Conservation (phyloP, 139 green algal species). For the Ettlia oleoabundans region DNA sequence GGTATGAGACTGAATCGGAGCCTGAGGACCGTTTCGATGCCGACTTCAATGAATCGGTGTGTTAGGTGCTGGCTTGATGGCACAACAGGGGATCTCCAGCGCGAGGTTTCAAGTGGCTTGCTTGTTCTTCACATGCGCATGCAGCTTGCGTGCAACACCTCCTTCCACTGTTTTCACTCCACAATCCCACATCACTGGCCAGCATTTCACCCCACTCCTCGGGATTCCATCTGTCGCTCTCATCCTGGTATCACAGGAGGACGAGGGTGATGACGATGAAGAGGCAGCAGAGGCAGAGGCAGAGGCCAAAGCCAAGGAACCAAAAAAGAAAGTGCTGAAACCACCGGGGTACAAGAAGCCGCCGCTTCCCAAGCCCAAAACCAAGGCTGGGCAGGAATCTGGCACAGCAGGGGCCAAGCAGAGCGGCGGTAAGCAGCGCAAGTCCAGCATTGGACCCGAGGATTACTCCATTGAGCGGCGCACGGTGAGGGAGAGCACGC, state of each 20-base stretch:
- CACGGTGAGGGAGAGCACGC: constrained; percentile 61
- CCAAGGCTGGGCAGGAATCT: neutral
- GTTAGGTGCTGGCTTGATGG: no score
- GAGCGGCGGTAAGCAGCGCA: neutral
- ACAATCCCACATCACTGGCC: no score
- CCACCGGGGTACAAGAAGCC: constrained; percentile 46
- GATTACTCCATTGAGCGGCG: constrained; percentile 19
- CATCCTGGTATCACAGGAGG: no score
- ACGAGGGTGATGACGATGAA: constrained; percentile 46
- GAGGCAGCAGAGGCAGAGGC: constrained; percentile 21
- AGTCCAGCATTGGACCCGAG: neutral
- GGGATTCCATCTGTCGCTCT: no score
- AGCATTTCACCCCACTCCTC: no score
- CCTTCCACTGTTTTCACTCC: no score
- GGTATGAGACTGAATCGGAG: constrained; percentile 72
- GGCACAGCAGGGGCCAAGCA: neutral
- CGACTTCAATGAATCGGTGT: constrained; percentile 81
- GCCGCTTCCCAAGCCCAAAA: constrained; percentile 18
- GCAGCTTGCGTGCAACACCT: no score
- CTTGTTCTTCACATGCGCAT: no score
- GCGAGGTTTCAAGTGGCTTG: no score
- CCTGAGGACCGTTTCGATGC: constrained; percentile 75
- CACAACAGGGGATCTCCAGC: no score
- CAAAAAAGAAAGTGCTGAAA: constrained; percentile 56
- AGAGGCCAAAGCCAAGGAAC: constrained; percentile 14